These are phyloP conservation scores for Melanopsichium pennsylvanicum DNA, from an alignment of 1,284 basidiomycete genomes.

Conservation along the genomic window DNA sequence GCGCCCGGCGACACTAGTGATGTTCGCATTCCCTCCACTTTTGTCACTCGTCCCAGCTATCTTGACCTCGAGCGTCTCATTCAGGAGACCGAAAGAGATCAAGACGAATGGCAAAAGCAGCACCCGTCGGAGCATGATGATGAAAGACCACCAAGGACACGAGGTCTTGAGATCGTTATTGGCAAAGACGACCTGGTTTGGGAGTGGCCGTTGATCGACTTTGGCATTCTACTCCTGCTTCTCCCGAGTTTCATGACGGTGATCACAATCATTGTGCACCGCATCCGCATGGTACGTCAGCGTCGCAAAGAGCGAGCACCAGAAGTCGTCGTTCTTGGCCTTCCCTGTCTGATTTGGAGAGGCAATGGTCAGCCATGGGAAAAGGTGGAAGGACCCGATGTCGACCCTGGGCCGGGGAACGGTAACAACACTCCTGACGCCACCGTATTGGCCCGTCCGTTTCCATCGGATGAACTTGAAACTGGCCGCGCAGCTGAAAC, in stretches of 20 bases:
- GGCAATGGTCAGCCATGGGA: slow-evolving; percentile 59
- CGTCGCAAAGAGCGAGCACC: slow-evolving; percentile 61
- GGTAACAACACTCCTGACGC: slow-evolving; percentile 4
- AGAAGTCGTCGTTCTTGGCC: slow-evolving; percentile 50
- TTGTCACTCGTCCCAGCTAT: slow-evolving; percentile 62
- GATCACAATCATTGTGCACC: slow-evolving; percentile 56
- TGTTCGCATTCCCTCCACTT: slow-evolving; percentile 61
- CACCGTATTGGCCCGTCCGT: not conserved
- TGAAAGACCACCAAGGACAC: slow-evolving; percentile 5
- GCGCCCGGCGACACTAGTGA: slow-evolving; percentile 60
- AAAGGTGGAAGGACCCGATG: slow-evolving; percentile 50
- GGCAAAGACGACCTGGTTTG: slow-evolving; percentile 56
- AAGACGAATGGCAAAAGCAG: slow-evolving; percentile 36
- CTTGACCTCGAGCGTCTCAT: slow-evolving; percentile 58
- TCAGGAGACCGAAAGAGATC: slow-evolving; percentile 50
- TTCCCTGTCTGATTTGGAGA: slow-evolving; percentile 63
- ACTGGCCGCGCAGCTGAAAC: slow-evolving; percentile 25
- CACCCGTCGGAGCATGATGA: slow-evolving; percentile 14
- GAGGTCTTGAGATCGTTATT: slow-evolving; percentile 58
- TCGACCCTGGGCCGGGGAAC: slow-evolving; percentile 46
- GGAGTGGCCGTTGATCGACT: slow-evolving; percentile 62
- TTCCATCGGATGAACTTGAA: slow-evolving; percentile 27
- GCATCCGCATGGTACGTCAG: slow-evolving; percentile 53
- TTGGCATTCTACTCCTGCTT: slow-evolving; percentile 61
- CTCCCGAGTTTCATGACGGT: slow-evolving; percentile 63